Conservation (phyloP, 2,329 filamentous ascomycete species). For the Nigrospora sphaerica region DNA sequence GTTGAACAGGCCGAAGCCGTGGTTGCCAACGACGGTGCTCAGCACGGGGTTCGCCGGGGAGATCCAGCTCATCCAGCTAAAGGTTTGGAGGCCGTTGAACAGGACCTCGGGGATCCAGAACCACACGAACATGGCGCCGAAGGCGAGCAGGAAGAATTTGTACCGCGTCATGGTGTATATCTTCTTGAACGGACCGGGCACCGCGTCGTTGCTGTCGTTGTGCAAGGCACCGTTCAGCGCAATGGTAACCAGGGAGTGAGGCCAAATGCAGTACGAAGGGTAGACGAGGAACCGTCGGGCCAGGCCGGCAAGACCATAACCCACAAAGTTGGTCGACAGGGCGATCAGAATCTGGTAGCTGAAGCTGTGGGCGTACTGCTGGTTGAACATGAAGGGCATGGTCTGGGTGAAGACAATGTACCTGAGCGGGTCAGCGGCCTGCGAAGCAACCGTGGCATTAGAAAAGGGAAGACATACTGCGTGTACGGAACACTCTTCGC, state of each 20-base stretch:
- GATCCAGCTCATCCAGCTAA: constrained; percentile 40
- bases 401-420: constrained; percentile 43
- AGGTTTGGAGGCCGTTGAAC: constrained; percentile 38
- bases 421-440: too few relatives aligned
- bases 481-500: constrained; percentile 40
- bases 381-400: constrained; percentile 41
- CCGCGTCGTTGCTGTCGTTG: constrained; percentile 28
- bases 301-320: constrained; percentile 46
- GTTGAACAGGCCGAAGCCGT: constrained; percentile 36
- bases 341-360: constrained; percentile 42
- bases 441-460: too few relatives aligned
- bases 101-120: constrained; percentile 48
- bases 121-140: constrained; percentile 35
- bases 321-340: constrained; percentile 45
- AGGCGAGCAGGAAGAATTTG: constrained; percentile 35
- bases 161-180: constrained; percentile 31
- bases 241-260: constrained; percentile 36
- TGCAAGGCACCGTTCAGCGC: constrained; percentile 38
- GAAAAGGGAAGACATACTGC: constrained; percentile 9
- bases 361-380: constrained; percentile 38
- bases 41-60: constrained; percentile 36
- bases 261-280: constrained; percentile 43
- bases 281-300: constrained; percentile 42
- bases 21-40: constrained; percentile 33
- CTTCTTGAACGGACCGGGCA: constrained; percentile 34